Base-by-base conservation (phyloP, 305 asterid species). In the Solanum hybrid region DNA sequence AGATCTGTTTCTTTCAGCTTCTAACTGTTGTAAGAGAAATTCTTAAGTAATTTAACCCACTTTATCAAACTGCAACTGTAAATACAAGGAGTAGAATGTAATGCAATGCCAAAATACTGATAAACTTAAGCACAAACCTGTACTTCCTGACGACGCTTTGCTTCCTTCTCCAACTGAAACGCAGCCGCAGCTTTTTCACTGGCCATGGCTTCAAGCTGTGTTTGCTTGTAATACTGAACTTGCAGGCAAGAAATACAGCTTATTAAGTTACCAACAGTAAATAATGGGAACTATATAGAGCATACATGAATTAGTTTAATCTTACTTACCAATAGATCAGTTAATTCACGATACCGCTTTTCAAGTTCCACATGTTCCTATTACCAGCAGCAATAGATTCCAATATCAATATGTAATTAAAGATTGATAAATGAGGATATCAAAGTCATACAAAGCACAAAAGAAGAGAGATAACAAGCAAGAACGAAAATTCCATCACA, bases 141-240 rank as follows among this genome's bases (percentile, higher is more conserved):
- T 87, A 94, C 98, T 91, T 98, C 99, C 89, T 93, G 98, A 79
- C 79, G 91, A 89, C 96, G 99, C 93, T 96, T 97, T 92, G 94
- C 91, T 94, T 97, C 99, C 94, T 98, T 98, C 92, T 98, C 99
- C 95, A 98, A 92, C 94, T 98, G 99, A 94, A 98, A 97, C 94
- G 95, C 99, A 66, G 98, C 99, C 29, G 99, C 99, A 76, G 99
- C 99, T 92, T 98, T 98, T 93, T 98, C 99, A 88, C 98, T 97
- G 88, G 99, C 95, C 98, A 97, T 97, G 89, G 98, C 95, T 93
- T 98, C 99, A 91, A 97, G 92, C 91, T 97, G 99, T 87, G 99
- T 98, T 95, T 98, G 99, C 92, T 98, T 98, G 97, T 95, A 97
- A 91, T 97, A 98, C 99, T 98, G 95, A 87, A 80, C 86, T 86